Evolutionary conservation across 2,329 filamentous ascomycete species (phyloP).

Genomic region (Fusarium sublunatum): DNA sequence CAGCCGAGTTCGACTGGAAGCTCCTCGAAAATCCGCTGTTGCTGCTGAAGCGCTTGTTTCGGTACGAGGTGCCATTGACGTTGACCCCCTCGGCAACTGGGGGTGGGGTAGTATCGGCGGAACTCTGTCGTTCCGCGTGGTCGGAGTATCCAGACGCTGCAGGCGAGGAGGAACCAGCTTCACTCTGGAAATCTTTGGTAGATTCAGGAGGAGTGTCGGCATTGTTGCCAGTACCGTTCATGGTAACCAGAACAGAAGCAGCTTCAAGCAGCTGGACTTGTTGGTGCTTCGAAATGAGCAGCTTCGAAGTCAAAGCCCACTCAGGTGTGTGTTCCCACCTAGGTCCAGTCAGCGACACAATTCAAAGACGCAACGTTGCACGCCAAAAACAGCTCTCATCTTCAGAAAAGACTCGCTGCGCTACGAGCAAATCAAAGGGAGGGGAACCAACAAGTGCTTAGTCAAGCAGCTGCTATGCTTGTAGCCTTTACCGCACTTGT

Average conservation of each 20-base stretch:
- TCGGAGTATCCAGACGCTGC: slow-evolving; percentile 85
- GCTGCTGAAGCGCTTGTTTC: slow-evolving; percentile 70
- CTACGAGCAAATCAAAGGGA: slow-evolving; percentile 56
- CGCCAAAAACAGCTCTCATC: slow-evolving; percentile 27
- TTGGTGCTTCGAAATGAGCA: slow-evolving; percentile 99
- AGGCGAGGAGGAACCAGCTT: slow-evolving; percentile 84
- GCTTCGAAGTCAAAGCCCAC: slow-evolving; percentile 96
- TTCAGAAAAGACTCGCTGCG: slow-evolving; percentile 47
- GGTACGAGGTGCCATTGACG: slow-evolving; percentile 62
- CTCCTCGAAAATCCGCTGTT: slow-evolving; percentile 75
- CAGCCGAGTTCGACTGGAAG: slow-evolving; percentile 78
- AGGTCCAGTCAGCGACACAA: slow-evolving; percentile 45
- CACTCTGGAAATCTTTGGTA: slow-evolving; percentile 77
- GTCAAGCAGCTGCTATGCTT: slow-evolving; percentile 99
- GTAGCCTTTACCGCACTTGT: slow-evolving; percentile 99
- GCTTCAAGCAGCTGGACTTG: slow-evolving; percentile 98
- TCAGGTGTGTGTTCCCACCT: slow-evolving; percentile 99
- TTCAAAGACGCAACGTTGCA: slow-evolving; percentile 34
- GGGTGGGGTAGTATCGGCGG: slow-evolving; percentile 91
- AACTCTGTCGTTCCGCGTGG: slow-evolving; percentile 80
- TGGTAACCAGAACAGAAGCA: slow-evolving; percentile 92
- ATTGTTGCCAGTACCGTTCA: slow-evolving; percentile 72
- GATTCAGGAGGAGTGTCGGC: slow-evolving; percentile 72
- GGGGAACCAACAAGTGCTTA: slow-evolving; percentile 98
- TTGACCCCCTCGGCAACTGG: slow-evolving; percentile 76